phyloP scores from a whole-genome alignment of 2,329 filamentous ascomycete species.

The Hyphodiscus sp. region DNA sequence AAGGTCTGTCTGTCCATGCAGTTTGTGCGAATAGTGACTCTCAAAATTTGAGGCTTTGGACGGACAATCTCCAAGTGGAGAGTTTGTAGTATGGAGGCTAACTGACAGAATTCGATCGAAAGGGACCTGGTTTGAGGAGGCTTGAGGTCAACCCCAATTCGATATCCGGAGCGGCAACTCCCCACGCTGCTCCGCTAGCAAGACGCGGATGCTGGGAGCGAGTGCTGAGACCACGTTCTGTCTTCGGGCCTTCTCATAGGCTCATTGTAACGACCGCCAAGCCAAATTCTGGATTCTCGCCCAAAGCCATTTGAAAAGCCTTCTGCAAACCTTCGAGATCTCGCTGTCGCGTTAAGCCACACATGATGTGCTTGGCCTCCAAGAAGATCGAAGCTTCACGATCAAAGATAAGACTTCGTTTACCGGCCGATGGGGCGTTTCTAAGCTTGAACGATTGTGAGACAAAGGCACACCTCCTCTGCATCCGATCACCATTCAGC shows the following conservation, averaged over 20 bases:
- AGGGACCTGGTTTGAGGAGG: not conserved
- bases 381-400: not conserved
- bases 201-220: not conserved
- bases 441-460: too few relatives aligned
- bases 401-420: not conserved
- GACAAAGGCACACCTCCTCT: too few relatives aligned
- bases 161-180: not conserved
- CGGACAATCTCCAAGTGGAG: too few relatives aligned
- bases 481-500: too few relatives aligned
- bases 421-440: too few relatives aligned
- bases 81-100: not conserved
- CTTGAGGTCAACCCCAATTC: not conserved
- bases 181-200: not conserved
- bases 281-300: not conserved
- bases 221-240: conserved; percentile 9
- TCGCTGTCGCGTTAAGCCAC: not conserved
- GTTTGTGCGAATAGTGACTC: too few relatives aligned
- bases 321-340: not conserved
- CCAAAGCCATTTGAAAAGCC: not conserved
- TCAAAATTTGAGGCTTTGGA: too few relatives aligned
- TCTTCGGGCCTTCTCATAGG: conserved; percentile 2
- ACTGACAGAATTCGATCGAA: not conserved
- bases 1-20: too few relatives aligned
- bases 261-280: conserved; percentile 2
- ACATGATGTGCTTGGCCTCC: not conserved